phyloP scores from a whole-genome alignment of 2,329 filamentous ascomycete genomes.

The Trichoderma citrinoviride region DNA sequence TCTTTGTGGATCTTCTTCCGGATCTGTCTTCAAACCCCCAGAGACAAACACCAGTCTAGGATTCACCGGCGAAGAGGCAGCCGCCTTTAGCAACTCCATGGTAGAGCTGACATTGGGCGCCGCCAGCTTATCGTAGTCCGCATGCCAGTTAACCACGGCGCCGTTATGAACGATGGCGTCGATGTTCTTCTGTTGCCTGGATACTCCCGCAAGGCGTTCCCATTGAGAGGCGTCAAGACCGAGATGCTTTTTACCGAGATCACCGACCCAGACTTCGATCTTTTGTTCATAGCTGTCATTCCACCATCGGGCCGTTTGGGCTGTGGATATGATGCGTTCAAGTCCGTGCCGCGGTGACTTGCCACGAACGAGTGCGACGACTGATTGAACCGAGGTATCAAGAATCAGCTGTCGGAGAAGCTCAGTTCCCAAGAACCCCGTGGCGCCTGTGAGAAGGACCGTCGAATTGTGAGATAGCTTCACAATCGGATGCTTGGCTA shows the following conservation, averaged over 20 bases:
- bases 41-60: conserved; percentile 30
- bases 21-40: conserved; percentile 23
- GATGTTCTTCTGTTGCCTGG: neutral
- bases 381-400: neutral
- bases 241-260: neutral
- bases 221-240: conserved; percentile 3
- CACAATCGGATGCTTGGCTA: neutral
- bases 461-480: neutral
- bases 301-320: conserved; percentile 12
- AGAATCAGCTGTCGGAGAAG: conserved; percentile 15
- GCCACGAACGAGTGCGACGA: conserved; percentile 10
- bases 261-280: conserved; percentile 14
- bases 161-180: conserved; percentile 81
- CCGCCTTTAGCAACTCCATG: conserved; percentile 22
- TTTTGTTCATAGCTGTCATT: neutral
- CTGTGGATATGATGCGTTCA: conserved; percentile 2
- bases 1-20: neutral
- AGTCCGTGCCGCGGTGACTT: conserved; percentile 6
- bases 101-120: conserved; percentile 63
- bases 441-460: conserved; percentile 16
- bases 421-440: conserved; percentile 14
- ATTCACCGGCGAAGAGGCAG: conserved; percentile 17
- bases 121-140: conserved; percentile 69
- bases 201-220: conserved; percentile 1
- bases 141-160: conserved; percentile 76